Percentiles rank a stretch among this genome's conserved stretches.
phyloP scores from a whole-genome alignment of 768 basidiomycete species.

The Hemileccinum rubropunctum region DNA sequence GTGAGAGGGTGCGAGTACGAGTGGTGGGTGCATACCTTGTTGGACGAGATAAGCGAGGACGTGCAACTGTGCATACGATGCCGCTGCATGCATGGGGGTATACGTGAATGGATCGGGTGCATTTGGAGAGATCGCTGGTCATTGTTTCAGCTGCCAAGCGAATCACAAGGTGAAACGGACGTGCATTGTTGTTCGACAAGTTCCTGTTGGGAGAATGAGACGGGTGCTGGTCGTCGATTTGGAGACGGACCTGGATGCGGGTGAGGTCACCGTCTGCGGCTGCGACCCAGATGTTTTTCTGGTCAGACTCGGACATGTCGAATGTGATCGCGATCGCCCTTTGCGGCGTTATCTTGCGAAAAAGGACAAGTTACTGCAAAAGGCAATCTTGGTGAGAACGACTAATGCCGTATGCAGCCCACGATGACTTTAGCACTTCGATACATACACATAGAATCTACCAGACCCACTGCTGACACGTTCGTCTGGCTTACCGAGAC shows the following conservation, averaged over 20 bases:
- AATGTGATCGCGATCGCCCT: conserved; percentile 21
- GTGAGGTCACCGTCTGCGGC: conserved; percentile 85
- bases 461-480: background rate
- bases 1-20: background rate
- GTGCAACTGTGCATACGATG: conserved; percentile 82
- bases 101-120: conserved; percentile 69
- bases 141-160: background rate
- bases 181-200: conserved; percentile 59
- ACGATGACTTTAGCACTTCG: no score
- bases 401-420: no score
- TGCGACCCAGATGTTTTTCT: conserved; percentile 87
- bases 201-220: conserved; percentile 36
- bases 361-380: conserved; percentile 18
- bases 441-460: background rate
- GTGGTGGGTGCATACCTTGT: conserved; percentile 42
- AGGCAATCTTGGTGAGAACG: conserved; percentile 27
- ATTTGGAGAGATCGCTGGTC: conserved; percentile 64
- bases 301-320: conserved; percentile 31
- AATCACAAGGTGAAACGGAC: conserved; percentile 25
- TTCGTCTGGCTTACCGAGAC: background rate
- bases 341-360: conserved; percentile 9
- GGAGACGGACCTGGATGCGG: conserved; percentile 61
- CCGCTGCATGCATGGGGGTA: conserved; percentile 93
- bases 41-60: conserved; percentile 77
- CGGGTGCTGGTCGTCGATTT: background rate